Evolutionary conservation across 208 protist species (phyloP).

Genomic region (Strigomonas culicis): DNA sequence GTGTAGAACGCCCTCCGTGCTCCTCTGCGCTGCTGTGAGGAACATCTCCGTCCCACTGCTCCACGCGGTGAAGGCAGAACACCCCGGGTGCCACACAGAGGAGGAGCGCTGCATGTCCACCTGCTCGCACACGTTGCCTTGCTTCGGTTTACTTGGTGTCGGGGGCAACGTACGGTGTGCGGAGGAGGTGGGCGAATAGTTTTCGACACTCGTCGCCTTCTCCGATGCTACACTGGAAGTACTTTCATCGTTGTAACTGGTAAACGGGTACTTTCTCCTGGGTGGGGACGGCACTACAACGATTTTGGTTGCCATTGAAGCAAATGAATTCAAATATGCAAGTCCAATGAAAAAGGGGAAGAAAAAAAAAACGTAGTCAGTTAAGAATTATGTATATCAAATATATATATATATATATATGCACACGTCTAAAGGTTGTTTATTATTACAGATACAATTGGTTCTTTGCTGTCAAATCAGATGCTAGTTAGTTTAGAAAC

Average conservation of each 20-base stretch:
- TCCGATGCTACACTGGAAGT: neutral
- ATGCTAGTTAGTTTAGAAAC: no score
- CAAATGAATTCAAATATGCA: no score
- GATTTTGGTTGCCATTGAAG: neutral
- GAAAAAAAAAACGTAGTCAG: conserved; percentile 6
- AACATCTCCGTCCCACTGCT: neutral
- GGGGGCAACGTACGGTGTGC: neutral
- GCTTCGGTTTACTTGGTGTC: neutral
- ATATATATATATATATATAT: no score
- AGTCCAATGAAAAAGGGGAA: conserved; percentile 1
- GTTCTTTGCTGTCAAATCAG: no score
- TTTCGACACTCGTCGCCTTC: neutral
- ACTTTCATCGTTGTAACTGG: neutral
- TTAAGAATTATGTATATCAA: conserved; percentile 1
- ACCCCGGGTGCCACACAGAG: neutral
- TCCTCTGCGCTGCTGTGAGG: neutral
- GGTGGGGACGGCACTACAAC: neutral
- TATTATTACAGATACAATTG: no score
- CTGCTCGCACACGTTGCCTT: neutral
- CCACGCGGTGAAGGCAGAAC: neutral
- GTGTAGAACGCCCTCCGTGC: neutral
- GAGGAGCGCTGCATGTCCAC: neutral
- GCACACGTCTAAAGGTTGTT: no score
- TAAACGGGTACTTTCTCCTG: neutral
- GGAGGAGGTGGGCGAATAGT: neutral